Conservation (phyloP, 495 filamentous ascomycete genomes). For the Penicillium herquei region DNA sequence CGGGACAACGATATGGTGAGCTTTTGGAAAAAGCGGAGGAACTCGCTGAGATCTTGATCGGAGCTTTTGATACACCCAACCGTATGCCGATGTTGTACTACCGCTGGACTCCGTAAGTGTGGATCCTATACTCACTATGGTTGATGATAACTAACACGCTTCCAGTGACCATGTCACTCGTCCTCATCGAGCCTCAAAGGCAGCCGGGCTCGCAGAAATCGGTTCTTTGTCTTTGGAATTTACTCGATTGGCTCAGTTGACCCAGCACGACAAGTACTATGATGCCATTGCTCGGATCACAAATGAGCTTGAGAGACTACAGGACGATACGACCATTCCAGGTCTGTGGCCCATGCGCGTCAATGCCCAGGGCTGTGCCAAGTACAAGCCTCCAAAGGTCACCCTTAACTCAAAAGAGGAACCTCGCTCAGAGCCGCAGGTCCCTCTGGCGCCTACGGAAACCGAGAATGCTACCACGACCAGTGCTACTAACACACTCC, state of each 20-base stretch:
- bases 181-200: slow-evolving; percentile 61
- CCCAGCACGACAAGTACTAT: slow-evolving; percentile 83
- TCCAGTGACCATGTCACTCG: slow-evolving; percentile 55
- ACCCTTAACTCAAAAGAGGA: background rate
- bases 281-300: slow-evolving; percentile 94
- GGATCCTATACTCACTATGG: background rate
- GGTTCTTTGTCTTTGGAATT: slow-evolving; percentile 94
- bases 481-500: background rate
- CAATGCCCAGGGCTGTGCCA: slow-evolving; percentile 72
- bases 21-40: slow-evolving; percentile 86
- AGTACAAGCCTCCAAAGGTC: slow-evolving; percentile 6
- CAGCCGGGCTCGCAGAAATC: slow-evolving; percentile 75
- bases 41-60: slow-evolving; percentile 84
- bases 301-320: slow-evolving; percentile 76
- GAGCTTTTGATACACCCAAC: slow-evolving; percentile 94
- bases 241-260: slow-evolving; percentile 88
- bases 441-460: background rate
- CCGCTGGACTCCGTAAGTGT: slow-evolving; percentile 74
- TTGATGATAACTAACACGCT: slow-evolving; percentile 11
- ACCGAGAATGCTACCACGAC: background rate
- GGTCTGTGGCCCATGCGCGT: slow-evolving; percentile 82
- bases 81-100: slow-evolving; percentile 91
- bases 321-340: slow-evolving; percentile 69
- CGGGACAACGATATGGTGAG: slow-evolving; percentile 61
- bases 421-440: background rate